Base-by-base conservation (phyloP, 345 rosid species). In the Sisymbrium altissimum region DNA sequence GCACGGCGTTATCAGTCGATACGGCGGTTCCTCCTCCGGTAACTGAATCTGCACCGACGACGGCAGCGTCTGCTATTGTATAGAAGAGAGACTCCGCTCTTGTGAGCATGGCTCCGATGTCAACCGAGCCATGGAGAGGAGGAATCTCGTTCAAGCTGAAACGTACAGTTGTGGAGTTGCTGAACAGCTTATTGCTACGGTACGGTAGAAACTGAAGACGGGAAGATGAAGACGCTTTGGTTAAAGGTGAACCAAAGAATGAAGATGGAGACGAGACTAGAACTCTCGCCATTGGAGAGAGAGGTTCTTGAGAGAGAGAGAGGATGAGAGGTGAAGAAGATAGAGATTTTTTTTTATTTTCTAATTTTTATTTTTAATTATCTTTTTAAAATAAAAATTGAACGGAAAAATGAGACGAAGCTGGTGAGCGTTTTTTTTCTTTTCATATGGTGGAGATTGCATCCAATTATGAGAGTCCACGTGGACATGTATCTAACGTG, bases 1-100 rank as follows among this genome's bases (percentile, higher is more conserved):
- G 96, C 9, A 72, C 83, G 29, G 83, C 78, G 5, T 79, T 76
- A 48, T 87, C 96, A 49, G 85, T 57, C 1, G 95, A 30, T 7
- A 80, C 83, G 68, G 32, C 59, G 4, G 32, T n/a, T n/a, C n/a
- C 50, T 6, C n/a, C 40, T 15, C 61, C 82, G 27, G 84, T 23
- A 53, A 66, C 82, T 3, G 94, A 71, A 72, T 86, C 94, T 40
- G 67, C 83, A 10, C 72, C 72, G 0, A 86, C 84, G 17, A 88
- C 93, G 9, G 92, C 96, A 10, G 96, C 97, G 21, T 92, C 97
- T 2, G 97, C 97, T 18, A 95, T 80, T 4, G 97, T 88, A 77
- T 89, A 92, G 19, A 95, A 77, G 3, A 91, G 74, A 79, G 95
- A 80, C 83, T 95, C 97, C 0, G 95, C 84, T 80, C 85, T 84